phyloP scores from a whole-genome alignment of 208 protist species.

The Wallacemonas sp. region DNA sequence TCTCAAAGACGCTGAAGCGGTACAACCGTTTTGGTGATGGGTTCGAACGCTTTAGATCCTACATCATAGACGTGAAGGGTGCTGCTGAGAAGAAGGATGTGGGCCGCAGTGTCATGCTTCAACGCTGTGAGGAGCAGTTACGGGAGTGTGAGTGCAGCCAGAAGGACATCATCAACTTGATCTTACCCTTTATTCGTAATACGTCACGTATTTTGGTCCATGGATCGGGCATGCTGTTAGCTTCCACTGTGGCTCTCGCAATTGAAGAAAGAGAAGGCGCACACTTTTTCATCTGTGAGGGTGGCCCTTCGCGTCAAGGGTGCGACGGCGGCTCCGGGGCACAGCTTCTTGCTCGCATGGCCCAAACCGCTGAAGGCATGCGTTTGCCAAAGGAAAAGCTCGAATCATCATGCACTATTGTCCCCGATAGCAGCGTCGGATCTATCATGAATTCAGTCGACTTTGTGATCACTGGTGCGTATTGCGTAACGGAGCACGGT shows the following conservation, averaged over 20 bases:
- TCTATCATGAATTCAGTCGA: conserved; percentile 91
- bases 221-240: conserved; percentile 74
- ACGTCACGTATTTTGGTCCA: conserved; percentile 83
- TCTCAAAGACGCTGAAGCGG: conserved; percentile 58
- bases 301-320: conserved; percentile 41
- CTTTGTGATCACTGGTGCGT: conserved; percentile 97
- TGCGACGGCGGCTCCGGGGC: conserved; percentile 60
- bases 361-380: conserved; percentile 59
- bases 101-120: conserved; percentile 43
- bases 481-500: conserved; percentile 98
- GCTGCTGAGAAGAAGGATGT: conserved; percentile 12
- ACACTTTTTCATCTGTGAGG: conserved; percentile 87
- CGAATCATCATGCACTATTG: conserved; percentile 70
- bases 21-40: conserved; percentile 79
- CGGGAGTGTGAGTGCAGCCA: conserved; percentile 71
- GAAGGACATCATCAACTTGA: conserved; percentile 84
- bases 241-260: conserved; percentile 72
- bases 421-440: conserved; percentile 89
- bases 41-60: conserved; percentile 65
- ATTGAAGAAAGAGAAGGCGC: conserved; percentile 83
- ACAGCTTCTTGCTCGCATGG: conserved; percentile 48
- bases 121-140: conserved; percentile 49
- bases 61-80: conserved; percentile 10
- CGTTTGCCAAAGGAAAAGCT: conserved; percentile 54
- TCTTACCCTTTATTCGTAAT: conserved; percentile 80